phyloP scores from a whole-genome alignment of 352 stramenopile genomes.

The Saprolegnia parasitica region DNA sequence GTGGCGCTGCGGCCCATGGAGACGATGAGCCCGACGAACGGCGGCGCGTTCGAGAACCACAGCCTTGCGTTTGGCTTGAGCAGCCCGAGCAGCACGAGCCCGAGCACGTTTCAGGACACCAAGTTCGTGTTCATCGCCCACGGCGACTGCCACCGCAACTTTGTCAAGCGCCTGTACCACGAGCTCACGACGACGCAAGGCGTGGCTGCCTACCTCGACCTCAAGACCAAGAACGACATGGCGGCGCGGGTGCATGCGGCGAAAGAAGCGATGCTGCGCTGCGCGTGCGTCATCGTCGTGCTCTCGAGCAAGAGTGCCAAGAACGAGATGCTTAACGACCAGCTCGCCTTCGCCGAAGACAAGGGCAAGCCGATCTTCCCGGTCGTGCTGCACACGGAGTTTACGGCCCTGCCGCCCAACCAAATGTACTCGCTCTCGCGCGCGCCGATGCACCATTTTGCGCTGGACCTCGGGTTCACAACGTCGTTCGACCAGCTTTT shows the following conservation, averaged over 20 bases:
- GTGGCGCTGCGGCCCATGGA: neutral
- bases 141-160: slow-evolving; percentile 62
- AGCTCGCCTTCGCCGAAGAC: slow-evolving; percentile 76
- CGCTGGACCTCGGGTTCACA: slow-evolving; percentile 70
- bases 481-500: slow-evolving; percentile 62
- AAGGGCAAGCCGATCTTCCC: slow-evolving; percentile 77
- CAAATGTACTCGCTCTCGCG: slow-evolving; percentile 29
- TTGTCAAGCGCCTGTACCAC: slow-evolving; percentile 63
- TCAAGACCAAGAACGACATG: slow-evolving; percentile 44
- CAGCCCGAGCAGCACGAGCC: slow-evolving; percentile 21
- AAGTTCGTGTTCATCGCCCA: slow-evolving; percentile 85
- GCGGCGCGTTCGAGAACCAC: neutral
- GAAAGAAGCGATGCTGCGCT: slow-evolving; percentile 78
- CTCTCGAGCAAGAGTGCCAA: slow-evolving; percentile 55
- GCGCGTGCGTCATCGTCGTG: slow-evolving; percentile 64
- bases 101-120: slow-evolving; percentile 41
- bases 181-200: slow-evolving; percentile 36
- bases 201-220: slow-evolving; percentile 21
- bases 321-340: slow-evolving; percentile 74
- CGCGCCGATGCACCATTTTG: slow-evolving; percentile 30
- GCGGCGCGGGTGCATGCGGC: slow-evolving; percentile 55
- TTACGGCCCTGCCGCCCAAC: slow-evolving; percentile 18
- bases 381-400: slow-evolving; percentile 32
- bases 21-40: neutral
- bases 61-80: slow-evolving; percentile 25